These are phyloP conservation scores for Raphanus sativus DNA, from an alignment of 345 rosid species.

Conservation along the genomic window DNA sequence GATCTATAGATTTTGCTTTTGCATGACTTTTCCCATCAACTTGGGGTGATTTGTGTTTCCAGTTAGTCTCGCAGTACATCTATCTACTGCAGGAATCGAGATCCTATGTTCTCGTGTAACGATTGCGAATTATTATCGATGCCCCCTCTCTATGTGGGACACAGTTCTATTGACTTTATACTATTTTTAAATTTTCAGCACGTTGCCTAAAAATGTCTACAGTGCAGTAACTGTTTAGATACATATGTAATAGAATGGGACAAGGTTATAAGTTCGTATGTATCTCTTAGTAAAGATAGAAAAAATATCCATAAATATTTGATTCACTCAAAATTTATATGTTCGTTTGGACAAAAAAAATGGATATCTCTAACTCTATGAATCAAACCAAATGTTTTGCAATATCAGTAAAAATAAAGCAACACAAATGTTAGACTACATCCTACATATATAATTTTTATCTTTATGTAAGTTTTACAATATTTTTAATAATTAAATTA, in stretches of 20 bases:
- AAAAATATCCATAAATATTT: no score
- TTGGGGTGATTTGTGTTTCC: conserved; percentile 50
- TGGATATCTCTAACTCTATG: no score
- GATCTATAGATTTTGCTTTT: conserved; percentile 34
- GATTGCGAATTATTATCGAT: conserved; percentile 24
- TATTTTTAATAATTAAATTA: no score
- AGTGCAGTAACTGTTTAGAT: neutral
- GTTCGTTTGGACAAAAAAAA: no score
- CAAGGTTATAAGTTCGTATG: neutral
- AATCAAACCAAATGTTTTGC: no score
- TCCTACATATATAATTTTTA: no score
- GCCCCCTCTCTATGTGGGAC: conserved; percentile 36
- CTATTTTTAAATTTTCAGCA: conserved; percentile 12
- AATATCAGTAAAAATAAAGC: no score
- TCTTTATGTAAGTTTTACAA: no score
- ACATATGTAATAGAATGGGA: neutral
- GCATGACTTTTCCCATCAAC: conserved; percentile 48
- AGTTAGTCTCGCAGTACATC: conserved; percentile 35
- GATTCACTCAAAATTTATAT: no score
- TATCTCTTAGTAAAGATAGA: no score
- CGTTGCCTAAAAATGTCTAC: neutral
- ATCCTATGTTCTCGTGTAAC: conserved; percentile 37
- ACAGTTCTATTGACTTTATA: neutral
- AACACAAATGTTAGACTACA: no score
- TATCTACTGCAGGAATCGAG: conserved; percentile 34